Percentiles rank a stretch among this genome's conserved stretches.
Conservation (phyloP, 2,329 filamentous ascomycete genomes). For the Fusarium praegraminearum region DNA sequence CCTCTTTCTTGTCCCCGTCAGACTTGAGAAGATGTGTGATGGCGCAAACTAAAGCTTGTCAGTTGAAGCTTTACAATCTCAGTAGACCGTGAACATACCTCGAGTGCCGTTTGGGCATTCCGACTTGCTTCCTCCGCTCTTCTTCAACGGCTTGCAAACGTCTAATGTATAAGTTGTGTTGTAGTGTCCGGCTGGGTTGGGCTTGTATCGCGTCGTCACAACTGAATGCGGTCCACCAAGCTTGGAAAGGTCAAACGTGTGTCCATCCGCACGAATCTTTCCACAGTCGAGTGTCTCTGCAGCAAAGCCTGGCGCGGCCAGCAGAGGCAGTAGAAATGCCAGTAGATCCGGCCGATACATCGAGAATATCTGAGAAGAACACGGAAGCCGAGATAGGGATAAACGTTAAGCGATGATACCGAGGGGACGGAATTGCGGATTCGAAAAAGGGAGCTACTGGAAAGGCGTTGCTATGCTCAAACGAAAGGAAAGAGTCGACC, state of each 20-base stretch:
- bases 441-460: constrained; percentile 7
- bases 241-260: constrained; percentile 72
- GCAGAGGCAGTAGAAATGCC: constrained; percentile 53
- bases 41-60: constrained; percentile 73
- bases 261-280: constrained; percentile 68
- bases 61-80: constrained; percentile 2
- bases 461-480: not conserved
- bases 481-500: constrained; percentile 5
- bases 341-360: constrained; percentile 58
- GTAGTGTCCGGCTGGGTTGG: constrained; percentile 61
- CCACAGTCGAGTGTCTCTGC: constrained; percentile 71
- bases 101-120: constrained; percentile 77
- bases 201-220: constrained; percentile 67
- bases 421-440: constrained; percentile 15
- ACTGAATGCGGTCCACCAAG: constrained; percentile 77
- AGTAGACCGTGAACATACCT: constrained; percentile 60
- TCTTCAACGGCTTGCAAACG: constrained; percentile 76
- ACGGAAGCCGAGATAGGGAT: constrained; percentile 11
- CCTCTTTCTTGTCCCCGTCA: constrained; percentile 50
- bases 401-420: constrained; percentile 11
- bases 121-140: constrained; percentile 66
- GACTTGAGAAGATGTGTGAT: constrained; percentile 70
- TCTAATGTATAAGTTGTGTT: constrained; percentile 89
- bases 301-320: constrained; percentile 54
- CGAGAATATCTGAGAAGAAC: constrained; percentile 31